phyloP scores from a whole-genome alignment of 2,329 filamentous ascomycete genomes.

The Septoria petroselini region DNA sequence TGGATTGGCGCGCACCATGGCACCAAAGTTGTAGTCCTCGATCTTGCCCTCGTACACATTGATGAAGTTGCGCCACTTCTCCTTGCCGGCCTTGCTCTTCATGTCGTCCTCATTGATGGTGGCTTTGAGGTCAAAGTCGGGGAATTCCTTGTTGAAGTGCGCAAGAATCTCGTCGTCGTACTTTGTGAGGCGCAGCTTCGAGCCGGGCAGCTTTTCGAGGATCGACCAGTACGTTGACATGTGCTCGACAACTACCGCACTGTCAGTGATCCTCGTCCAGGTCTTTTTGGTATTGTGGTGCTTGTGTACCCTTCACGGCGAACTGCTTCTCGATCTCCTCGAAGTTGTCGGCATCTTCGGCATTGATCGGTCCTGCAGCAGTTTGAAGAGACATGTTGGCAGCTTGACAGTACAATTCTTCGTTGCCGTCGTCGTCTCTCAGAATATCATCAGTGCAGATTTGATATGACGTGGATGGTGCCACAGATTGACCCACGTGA shows the following conservation, averaged over 20 bases:
- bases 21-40: conserved; percentile 98
- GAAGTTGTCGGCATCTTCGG: conserved; percentile 63
- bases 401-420: not conserved
- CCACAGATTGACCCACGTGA: no score
- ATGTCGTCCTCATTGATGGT: conserved; percentile 88
- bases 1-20: conserved; percentile 76
- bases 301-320: conserved; percentile 75
- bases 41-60: conserved; percentile 89
- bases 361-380: conserved; percentile 34
- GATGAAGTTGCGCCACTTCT: conserved; percentile 92
- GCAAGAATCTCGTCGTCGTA: conserved; percentile 92
- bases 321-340: conserved; percentile 94
- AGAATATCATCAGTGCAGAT: no score
- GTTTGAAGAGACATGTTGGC: conserved; percentile 12
- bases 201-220: conserved; percentile 85
- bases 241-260: conserved; percentile 72
- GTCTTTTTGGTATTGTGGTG: not conserved
- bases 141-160: conserved; percentile 83
- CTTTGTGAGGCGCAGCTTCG: conserved; percentile 84
- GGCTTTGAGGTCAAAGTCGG: conserved; percentile 80
- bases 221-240: conserved; percentile 97
- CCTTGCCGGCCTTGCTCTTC: conserved; percentile 97
- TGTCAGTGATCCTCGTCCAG: not conserved
- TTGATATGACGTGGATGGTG: no score
- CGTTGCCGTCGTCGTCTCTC: no score